Evolutionary conservation across 108 stramenopile species (phyloP), one percentile per base, ranked within the genome.

Genomic region (Discostella pseudostelligera): DNA sequence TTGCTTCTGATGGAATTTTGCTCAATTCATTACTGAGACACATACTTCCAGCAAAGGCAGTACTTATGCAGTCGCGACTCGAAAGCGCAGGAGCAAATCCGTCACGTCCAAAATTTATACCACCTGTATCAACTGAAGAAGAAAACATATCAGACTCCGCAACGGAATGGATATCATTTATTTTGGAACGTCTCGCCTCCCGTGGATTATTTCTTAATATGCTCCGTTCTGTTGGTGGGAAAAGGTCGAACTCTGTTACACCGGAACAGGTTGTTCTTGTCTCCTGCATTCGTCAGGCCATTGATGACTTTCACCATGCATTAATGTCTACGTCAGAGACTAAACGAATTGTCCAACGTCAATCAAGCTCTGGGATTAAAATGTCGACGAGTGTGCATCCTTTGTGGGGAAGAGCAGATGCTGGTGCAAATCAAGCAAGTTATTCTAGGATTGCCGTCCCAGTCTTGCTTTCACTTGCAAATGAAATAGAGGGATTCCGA

Each of bases 181-280:
- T 89, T 3, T 44, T 93, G 55, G 72, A 76, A 40, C 69, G 81
- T 37, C 51, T 88, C 32, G 69, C 72, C 14, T 65, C 82, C 22
- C 64, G 76, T 40, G 89, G 89, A 9, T 58, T 79, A 32, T 63
- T 90, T 14, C 66, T 70, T 19, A 28, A 66, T 9, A 70, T 92
- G 62, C 86, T 69, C 48, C 50, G 29, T 10, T 65, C 76, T 35
- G 70, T 65, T 13, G 79, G 78, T 47, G 61, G 79, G 24, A 42
- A 17, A 10, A 16, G 22, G 40, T 39, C 62, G 21, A 55, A 55
- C 17, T 59, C 54, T 32, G 46, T 81, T 17, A 68, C 83, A 7
- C 91, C 91, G 6, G 91, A 92, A 75, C 87, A 92, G 32, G 75
- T 87, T 19, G 85, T 89, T 39, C 55, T 89, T 21, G 70, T 87